Evolutionary conservation across 208 protist genomes (phyloP), one percentile per base, ranked within the genome.

Genomic region (Crithidia thermophila): DNA sequence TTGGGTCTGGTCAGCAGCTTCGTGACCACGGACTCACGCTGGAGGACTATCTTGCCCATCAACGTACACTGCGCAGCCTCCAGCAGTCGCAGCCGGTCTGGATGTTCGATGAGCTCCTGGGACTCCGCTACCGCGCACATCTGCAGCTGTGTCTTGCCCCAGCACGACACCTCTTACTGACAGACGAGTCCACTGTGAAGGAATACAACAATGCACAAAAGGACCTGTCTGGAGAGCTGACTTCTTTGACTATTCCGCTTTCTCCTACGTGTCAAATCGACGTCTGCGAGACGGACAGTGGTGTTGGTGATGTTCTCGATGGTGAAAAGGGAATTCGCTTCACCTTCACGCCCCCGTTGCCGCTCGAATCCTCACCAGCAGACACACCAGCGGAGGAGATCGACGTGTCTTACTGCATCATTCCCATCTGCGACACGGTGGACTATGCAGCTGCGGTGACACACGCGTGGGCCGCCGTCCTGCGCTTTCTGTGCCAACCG

Each of bases 41-140:
- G 68, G 55, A 59, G 11, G 75, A 75, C 62, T 80, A 80, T 46
- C 16, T 80, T 14, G 46, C 47, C 4, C 69, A 80, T 37, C 67
- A 75, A 23, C 47, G 46, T 33, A 34, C 53, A 0, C 40, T 80
- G n/a, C 46, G 42, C 20, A 33, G 37, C 3, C 60, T 80, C n/a
- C 52, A 61, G 33, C 42, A 36, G 20, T 51, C 59, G 10, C 62
- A 73, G 21, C 53, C 65, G 16, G 75, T 75, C 46, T 73, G 69
- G 63, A 36, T 72, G 23, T 34, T 80, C 13, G 58, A 75, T 21
- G 57, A 67, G 8, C 16, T 72, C 5, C 56, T 80, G 18, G 57
- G 62, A 8, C 49, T 80, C 31, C 42, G 46, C 34, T 80, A 80
- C 36, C 42, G 43, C 6, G 75, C 75, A 18, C 37, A 50, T 2